Evolutionary conservation across 352 stramenopile genomes (phyloP).

Genomic region (Phytophthora europaea): DNA sequence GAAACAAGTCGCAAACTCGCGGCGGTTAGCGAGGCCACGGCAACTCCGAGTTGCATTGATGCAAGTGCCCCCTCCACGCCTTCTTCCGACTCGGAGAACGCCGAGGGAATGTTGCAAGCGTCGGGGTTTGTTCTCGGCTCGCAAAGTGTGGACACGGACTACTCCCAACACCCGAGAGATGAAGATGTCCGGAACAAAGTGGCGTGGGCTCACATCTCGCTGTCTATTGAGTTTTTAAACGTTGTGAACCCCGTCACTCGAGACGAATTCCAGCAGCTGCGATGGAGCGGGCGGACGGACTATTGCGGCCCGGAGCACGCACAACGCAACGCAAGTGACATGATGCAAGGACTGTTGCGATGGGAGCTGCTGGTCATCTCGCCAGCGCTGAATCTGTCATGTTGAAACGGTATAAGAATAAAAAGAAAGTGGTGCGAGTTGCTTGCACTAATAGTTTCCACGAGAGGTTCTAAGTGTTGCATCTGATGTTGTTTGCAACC

Average conservation of each 20-base stretch:
- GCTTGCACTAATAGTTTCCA: not conserved
- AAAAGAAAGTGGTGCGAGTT: not conserved
- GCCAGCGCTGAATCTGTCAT: constrained; percentile 33
- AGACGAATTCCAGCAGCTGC: constrained; percentile 40
- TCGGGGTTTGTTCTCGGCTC: constrained; percentile 49
- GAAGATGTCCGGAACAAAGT: constrained; percentile 21
- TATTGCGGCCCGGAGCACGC: constrained; percentile 50
- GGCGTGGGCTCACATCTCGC: constrained; percentile 47
- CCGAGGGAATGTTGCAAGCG: constrained; percentile 26
- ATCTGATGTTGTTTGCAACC: not conserved
- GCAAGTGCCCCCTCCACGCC: constrained; percentile 21
- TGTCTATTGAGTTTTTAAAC: constrained; percentile 55
- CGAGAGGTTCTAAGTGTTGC: not conserved
- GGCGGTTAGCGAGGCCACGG: not conserved
- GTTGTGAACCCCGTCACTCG: constrained; percentile 37
- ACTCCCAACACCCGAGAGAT: constrained; percentile 4
- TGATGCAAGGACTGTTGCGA: constrained; percentile 46
- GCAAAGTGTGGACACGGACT: constrained; percentile 49
- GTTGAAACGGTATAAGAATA: not conserved
- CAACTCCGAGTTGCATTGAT: constrained; percentile 22
- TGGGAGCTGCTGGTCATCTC: constrained; percentile 53
- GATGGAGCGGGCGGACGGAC: constrained; percentile 53
- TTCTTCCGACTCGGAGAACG: constrained; percentile 21
- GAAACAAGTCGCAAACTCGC: constrained; percentile 36
- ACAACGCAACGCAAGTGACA: constrained; percentile 49